phyloP scores from a whole-genome alignment of 2,329 filamentous ascomycete species.

The Hypoxylon sp. region DNA sequence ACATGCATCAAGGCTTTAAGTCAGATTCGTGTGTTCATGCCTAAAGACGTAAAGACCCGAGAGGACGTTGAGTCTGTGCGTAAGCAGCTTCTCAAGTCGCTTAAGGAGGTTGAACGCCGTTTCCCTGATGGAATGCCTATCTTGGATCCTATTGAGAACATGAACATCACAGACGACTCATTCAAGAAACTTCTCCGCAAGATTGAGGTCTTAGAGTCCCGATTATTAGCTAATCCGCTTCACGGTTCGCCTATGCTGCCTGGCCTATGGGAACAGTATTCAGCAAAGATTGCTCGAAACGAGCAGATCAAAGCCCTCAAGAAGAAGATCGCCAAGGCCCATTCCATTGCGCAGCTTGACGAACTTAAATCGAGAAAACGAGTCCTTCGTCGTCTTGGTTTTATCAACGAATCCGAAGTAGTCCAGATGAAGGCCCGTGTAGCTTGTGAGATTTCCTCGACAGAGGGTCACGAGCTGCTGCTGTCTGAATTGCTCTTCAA shows the following conservation, averaged over 20 bases:
- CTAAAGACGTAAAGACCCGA: constrained; percentile 78
- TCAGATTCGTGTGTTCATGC: constrained; percentile 86
- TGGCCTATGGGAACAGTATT: constrained; percentile 89
- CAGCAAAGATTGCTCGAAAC: constrained; percentile 80
- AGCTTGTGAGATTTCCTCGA: constrained; percentile 96
- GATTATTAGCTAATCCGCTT: constrained; percentile 88
- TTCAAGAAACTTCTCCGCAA: constrained; percentile 96
- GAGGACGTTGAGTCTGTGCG: constrained; percentile 78
- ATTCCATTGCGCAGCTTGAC: constrained; percentile 92
- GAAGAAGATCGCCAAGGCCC: constrained; percentile 86
- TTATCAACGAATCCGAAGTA: constrained; percentile 95
- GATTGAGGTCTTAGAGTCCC: constrained; percentile 96
- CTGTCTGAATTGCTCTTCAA: constrained; percentile 96
- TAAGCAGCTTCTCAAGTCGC: constrained; percentile 75
- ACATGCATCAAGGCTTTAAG: constrained; percentile 88
- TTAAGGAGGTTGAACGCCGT: constrained; percentile 85
- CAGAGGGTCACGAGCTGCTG: constrained; percentile 90
- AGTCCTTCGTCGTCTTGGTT: constrained; percentile 91
- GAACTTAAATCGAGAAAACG: constrained; percentile 97
- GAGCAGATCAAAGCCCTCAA: constrained; percentile 90
- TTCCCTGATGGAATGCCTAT: constrained; percentile 94
- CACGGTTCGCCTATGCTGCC: constrained; percentile 90
- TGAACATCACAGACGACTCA: constrained; percentile 91
- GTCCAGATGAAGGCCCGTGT: constrained; percentile 97
- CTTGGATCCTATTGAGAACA: constrained; percentile 94